Conservation (phyloP, 805 yeast species). For the Suhomyces emberorum region DNA sequence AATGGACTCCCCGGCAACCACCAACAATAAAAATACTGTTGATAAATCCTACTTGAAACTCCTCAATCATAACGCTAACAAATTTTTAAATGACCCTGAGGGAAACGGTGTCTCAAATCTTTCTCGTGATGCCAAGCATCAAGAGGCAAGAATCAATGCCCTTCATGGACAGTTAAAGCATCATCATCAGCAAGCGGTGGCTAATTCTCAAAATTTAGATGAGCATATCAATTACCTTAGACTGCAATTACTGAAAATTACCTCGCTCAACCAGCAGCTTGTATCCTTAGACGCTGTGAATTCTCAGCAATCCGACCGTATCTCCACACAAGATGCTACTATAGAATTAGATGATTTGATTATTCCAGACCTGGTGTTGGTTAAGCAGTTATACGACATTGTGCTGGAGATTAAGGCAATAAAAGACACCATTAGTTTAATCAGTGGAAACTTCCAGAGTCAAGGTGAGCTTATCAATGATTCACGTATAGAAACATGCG, state of each 20-base stretch:
- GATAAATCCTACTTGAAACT: no score
- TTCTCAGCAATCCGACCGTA: constrained; percentile 13
- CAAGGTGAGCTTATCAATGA: constrained; percentile 35
- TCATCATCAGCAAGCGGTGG: constrained; percentile 35
- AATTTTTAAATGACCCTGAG: neutral
- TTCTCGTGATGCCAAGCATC: constrained; percentile 3
- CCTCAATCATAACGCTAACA: neutral
- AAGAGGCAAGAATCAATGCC: constrained; percentile 20
- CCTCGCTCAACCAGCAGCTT: constrained; percentile 24
- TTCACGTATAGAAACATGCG: constrained; percentile 29
- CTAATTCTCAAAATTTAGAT: constrained; percentile 30
- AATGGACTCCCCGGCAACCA: no score
- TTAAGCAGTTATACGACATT: constrained; percentile 56
- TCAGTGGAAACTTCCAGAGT: constrained; percentile 47
- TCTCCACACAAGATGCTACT: constrained; percentile 13
- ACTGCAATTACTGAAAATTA: constrained; percentile 21
- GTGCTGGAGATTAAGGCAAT: constrained; percentile 67
- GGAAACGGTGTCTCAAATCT: neutral
- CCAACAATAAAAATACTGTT: no score
- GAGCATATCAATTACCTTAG: constrained; percentile 28
- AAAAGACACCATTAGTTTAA: constrained; percentile 59
- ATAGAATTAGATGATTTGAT: constrained; percentile 33
- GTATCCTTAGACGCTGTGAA: constrained; percentile 23
- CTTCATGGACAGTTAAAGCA: constrained; percentile 31
- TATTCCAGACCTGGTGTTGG: constrained; percentile 38